Evolutionary conservation across 331 rosid species (phyloP).

Genomic region (Malus hybrid): DNA sequence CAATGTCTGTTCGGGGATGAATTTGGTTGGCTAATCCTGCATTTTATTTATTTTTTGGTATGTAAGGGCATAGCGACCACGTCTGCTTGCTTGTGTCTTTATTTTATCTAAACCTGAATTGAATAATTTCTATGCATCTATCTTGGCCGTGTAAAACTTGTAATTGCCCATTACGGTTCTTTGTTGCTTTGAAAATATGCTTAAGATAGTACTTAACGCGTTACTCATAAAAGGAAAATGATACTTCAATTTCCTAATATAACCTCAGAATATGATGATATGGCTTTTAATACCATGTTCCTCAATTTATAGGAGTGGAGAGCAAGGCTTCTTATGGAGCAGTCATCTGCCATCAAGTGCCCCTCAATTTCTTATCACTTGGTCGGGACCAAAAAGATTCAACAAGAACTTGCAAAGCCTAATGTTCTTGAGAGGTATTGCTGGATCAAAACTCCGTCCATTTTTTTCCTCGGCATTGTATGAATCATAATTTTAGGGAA

Average conservation of each 20-base stretch:
- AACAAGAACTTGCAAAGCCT: constrained; percentile 93
- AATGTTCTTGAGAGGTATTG: constrained; percentile 82
- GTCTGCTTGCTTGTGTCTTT: background rate
- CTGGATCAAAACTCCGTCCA: background rate
- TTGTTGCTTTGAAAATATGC: background rate
- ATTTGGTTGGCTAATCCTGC: background rate
- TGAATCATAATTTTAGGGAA: background rate
- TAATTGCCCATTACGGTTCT: background rate
- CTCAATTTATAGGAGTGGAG: constrained; percentile 74
- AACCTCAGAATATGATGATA: background rate
- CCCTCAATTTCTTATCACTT: constrained; percentile 96
- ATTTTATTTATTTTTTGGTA: background rate
- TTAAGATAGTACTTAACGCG: background rate
- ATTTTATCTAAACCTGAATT: background rate
- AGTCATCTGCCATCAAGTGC: constrained; percentile 86
- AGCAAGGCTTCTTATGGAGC: constrained; percentile 83
- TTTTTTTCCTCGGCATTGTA: background rate
- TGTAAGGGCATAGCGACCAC: background rate
- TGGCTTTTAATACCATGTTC: background rate
- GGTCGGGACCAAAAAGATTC: constrained; percentile 87
- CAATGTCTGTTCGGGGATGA: background rate
- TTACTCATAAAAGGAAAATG: background rate
- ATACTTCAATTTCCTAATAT: background rate
- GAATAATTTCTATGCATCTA: background rate
- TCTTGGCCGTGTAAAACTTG: background rate